A percentile compares a stretch with the other conserved stretches of the same genome.
Conservation (phyloP, 2,329 filamentous ascomycete species). For the Fusarium secorum region DNA sequence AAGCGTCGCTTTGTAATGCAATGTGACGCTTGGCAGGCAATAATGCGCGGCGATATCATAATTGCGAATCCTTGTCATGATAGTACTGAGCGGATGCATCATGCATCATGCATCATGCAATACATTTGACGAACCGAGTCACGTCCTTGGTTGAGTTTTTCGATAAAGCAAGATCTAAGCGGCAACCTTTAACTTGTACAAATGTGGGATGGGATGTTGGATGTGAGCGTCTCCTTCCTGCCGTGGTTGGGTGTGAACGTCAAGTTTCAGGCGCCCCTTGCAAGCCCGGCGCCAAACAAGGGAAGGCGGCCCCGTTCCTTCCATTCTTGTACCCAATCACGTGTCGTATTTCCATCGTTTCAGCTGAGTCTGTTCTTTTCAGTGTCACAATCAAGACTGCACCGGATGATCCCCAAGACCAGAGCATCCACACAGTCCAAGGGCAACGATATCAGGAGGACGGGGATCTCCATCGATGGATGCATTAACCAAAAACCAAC, state of each 20-base stretch:
- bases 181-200: background rate
- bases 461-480: background rate
- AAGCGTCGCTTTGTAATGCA: background rate
- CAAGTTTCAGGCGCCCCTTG: constrained; percentile 33
- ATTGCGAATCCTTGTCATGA: background rate
- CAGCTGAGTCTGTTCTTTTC: constrained; percentile 35
- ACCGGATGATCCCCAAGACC: constrained; percentile 7
- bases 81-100: background rate
- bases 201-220: constrained; percentile 1
- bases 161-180: constrained; percentile 27
- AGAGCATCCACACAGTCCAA: constrained; percentile 4
- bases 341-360: constrained; percentile 17
- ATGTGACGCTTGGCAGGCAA: background rate
- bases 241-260: background rate
- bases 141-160: constrained; percentile 14
- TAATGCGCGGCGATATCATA: constrained; percentile 4
- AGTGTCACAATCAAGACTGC: constrained; percentile 24
- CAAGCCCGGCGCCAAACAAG: constrained; percentile 21
- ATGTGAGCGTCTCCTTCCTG: background rate
- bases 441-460: constrained; percentile 4
- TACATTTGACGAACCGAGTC: background rate
- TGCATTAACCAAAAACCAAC: background rate
- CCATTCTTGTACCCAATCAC: constrained; percentile 28
- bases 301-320: constrained; percentile 27
- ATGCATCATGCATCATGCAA: constrained; percentile 8